phyloP scores from a whole-genome alignment of 805 yeast species.

The Jamesozyma lodderae region DNA sequence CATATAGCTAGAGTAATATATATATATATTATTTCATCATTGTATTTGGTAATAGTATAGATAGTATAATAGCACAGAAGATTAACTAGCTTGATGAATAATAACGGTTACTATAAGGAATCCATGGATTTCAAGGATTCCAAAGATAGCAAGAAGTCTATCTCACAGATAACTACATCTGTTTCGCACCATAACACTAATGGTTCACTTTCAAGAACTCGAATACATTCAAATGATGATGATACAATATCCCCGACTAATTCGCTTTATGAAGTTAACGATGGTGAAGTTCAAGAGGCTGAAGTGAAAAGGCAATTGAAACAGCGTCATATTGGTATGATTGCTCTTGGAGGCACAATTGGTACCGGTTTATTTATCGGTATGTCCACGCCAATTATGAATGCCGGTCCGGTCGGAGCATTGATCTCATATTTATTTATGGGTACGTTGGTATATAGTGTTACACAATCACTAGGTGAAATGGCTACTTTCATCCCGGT shows the following conservation, averaged over 20 bases:
- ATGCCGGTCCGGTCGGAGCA: constrained; percentile 63
- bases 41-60: too few relatives aligned
- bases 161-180: background rate
- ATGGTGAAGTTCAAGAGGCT: constrained; percentile 24
- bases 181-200: background rate
- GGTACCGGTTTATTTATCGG: constrained; percentile 74
- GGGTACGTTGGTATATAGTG: constrained; percentile 55
- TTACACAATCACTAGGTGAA: constrained; percentile 67
- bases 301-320: constrained; percentile 52
- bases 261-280: constrained; percentile 1
- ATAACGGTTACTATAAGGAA: background rate
- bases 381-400: constrained; percentile 42
- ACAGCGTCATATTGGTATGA: constrained; percentile 63
- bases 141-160: background rate
- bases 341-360: constrained; percentile 72
- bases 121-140: background rate
- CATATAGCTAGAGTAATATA: too few relatives aligned
- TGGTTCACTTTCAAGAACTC: background rate
- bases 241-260: background rate
- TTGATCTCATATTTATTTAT: constrained; percentile 57
- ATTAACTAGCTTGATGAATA: background rate
- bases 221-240: background rate
- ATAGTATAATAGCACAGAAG: too few relatives aligned
- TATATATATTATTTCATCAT: too few relatives aligned
- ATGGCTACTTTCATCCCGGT: constrained; percentile 74